A percentile compares a stretch with the other conserved stretches of the same genome.
These are phyloP conservation scores for Dictyostelium intermedium DNA, from an alignment of 78 protist genomes.

Conservation along the genomic window DNA sequence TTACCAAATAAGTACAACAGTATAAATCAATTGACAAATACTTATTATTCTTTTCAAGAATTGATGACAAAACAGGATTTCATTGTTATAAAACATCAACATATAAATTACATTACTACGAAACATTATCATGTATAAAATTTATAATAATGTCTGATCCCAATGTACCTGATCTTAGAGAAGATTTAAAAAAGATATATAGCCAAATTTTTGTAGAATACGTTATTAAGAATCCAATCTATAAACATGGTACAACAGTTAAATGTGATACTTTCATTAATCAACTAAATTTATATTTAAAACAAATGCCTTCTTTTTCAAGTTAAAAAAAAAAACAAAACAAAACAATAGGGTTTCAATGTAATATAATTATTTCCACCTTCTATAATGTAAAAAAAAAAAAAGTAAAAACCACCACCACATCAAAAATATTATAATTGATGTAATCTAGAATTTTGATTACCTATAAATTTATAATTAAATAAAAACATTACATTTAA, in stretches of 20 bases:
- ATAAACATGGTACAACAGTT: conserved; percentile 26
- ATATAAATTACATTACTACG: conserved; percentile 82
- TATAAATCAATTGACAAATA: too few species aligned
- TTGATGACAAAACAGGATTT: conserved; percentile 55
- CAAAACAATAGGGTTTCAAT: not conserved
- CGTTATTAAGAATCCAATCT: conserved; percentile 81
- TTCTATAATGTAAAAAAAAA: too few species aligned
- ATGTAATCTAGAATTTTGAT: too few species aligned
- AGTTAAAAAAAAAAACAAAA: not conserved
- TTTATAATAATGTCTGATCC: conserved; percentile 80
- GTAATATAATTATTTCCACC: not conserved
- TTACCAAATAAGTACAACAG: too few species aligned
- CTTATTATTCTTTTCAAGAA: conserved; percentile 16
- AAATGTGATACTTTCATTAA: conserved; percentile 53
- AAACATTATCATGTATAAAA: conserved; percentile 75
- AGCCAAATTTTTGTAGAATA: conserved; percentile 72
- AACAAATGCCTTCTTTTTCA: conserved; percentile 22
- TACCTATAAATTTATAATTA: too few species aligned
- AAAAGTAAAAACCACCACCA: too few species aligned
- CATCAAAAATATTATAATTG: too few species aligned
- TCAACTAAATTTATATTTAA: conserved; percentile 42
- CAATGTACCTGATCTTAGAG: conserved; percentile 70
- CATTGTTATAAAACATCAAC: conserved; percentile 73
- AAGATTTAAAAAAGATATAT: conserved; percentile 68
- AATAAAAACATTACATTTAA: too few species aligned